phyloP scores from a whole-genome alignment of 257 asterid genomes.

The Misopates orontium region DNA sequence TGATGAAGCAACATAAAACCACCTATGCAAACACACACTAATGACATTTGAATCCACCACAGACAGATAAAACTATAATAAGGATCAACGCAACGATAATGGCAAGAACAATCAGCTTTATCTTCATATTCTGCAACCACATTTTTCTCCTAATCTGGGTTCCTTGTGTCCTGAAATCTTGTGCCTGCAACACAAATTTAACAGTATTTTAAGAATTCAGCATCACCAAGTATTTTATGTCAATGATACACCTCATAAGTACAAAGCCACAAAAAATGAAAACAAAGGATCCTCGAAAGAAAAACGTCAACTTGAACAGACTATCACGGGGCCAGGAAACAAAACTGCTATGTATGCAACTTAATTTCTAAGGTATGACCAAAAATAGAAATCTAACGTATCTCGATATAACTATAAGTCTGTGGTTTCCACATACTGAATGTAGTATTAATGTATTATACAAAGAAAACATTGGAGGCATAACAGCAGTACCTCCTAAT shows the following conservation, averaged over 20 bases:
- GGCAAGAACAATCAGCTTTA: conserved; percentile 78
- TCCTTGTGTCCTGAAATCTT: conserved; percentile 84
- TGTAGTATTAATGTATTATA: not conserved
- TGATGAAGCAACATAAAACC: conserved; percentile 26
- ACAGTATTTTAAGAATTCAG: not conserved
- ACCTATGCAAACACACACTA: conserved; percentile 24
- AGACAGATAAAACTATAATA: conserved; percentile 66
- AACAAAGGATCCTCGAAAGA: not conserved
- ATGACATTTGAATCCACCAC: conserved; percentile 65
- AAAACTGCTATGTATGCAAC: too few relatives aligned
- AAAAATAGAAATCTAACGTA: too few relatives aligned
- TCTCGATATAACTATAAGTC: too few relatives aligned
- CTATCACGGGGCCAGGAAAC: too few relatives aligned
- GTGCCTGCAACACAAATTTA: conserved; percentile 53
- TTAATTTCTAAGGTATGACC: too few relatives aligned
- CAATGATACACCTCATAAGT: too few relatives aligned
- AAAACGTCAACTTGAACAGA: not conserved
- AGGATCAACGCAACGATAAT: conserved; percentile 78
- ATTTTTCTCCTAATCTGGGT: conserved; percentile 82
- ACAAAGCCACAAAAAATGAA: too few relatives aligned
- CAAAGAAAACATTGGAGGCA: not conserved
- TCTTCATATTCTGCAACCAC: conserved; percentile 90
- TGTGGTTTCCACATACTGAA: not conserved
- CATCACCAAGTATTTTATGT: not conserved
- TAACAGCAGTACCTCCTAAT: not conserved